These are phyloP conservation scores for Ophiosphaerella herpotricha DNA, from an alignment of 2,329 filamentous ascomycete species.

Conservation along the genomic window DNA sequence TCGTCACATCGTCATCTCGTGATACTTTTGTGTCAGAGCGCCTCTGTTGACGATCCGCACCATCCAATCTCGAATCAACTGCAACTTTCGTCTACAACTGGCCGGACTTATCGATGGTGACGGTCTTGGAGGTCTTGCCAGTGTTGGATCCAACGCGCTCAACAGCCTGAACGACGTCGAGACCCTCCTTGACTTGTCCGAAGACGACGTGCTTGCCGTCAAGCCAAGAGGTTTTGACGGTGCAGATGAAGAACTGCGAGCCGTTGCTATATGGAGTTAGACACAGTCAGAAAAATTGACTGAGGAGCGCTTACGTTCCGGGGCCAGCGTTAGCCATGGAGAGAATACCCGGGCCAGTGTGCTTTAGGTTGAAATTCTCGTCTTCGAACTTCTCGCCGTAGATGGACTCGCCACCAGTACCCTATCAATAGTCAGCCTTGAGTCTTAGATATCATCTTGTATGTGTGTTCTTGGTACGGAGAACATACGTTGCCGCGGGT, in stretches of 20 bases:
- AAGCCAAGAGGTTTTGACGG: slow-evolving; percentile 82
- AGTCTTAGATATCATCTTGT: background rate
- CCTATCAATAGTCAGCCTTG: slow-evolving; percentile 20
- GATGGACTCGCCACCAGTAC: slow-evolving; percentile 86
- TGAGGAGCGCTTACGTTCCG: slow-evolving; percentile 4
- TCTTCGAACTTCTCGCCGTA: slow-evolving; percentile 97
- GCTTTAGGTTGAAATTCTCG: slow-evolving; percentile 90
- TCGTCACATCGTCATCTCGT: slow-evolving; percentile 4
- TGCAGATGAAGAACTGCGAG: slow-evolving; percentile 97
- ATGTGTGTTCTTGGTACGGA: background rate
- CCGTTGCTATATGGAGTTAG: slow-evolving; percentile 73
- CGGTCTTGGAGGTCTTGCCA: slow-evolving; percentile 25
- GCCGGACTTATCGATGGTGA: slow-evolving; percentile 31
- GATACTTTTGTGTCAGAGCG: slow-evolving; percentile 14
- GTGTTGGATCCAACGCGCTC: slow-evolving; percentile 28
- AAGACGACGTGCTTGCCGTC: slow-evolving; percentile 84
- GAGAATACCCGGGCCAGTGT: slow-evolving; percentile 88
- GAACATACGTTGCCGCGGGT: slow-evolving; percentile 82
- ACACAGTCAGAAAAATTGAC: no score
- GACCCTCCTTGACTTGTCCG: slow-evolving; percentile 64
- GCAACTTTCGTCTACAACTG: slow-evolving; percentile 20
- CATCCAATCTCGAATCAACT: background rate
- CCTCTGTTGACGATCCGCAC: slow-evolving; percentile 8
- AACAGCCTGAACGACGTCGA: slow-evolving; percentile 31
- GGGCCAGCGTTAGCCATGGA: slow-evolving; percentile 98